phyloP scores from a whole-genome alignment of 371 early-diverging fungal genomes.

The Mucor racemosus region DNA sequence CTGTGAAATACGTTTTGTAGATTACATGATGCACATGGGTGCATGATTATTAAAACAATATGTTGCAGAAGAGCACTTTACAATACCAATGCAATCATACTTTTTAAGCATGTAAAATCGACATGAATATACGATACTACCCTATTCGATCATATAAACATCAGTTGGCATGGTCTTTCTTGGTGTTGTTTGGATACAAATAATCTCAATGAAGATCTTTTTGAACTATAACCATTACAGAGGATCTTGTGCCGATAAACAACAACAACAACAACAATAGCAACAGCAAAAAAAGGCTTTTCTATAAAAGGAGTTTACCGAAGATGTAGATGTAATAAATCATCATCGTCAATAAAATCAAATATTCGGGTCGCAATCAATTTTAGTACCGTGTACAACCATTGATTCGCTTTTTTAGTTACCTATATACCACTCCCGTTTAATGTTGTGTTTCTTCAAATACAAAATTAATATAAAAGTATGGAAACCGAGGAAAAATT shows the following conservation, averaged over 20 bases:
- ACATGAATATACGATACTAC: background rate
- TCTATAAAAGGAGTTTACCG: background rate
- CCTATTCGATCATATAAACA: background rate
- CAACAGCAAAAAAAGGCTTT: background rate
- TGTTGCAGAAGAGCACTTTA: background rate
- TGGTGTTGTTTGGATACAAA: background rate
- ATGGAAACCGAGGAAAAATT: constrained; percentile 13
- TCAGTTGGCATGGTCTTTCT: background rate
- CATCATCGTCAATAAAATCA: constrained; percentile 5
- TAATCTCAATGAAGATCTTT: background rate
- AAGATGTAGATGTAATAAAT: background rate
- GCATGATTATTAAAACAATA: background rate
- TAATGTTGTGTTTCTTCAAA: background rate
- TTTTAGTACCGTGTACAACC: constrained; percentile 1
- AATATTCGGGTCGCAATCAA: constrained; percentile 1
- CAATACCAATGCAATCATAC: background rate
- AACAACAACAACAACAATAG: no score
- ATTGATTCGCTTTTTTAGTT: background rate
- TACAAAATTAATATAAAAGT: constrained; percentile 4
- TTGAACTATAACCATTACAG: background rate
- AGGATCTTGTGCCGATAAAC: background rate
- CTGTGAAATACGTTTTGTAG: no score
- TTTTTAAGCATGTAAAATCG: no score
- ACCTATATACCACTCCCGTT: background rate
- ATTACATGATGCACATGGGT: no score